Conservation (phyloP, 202 grass and related monocot genomes). For the Hordeum pubiflorum region DNA sequence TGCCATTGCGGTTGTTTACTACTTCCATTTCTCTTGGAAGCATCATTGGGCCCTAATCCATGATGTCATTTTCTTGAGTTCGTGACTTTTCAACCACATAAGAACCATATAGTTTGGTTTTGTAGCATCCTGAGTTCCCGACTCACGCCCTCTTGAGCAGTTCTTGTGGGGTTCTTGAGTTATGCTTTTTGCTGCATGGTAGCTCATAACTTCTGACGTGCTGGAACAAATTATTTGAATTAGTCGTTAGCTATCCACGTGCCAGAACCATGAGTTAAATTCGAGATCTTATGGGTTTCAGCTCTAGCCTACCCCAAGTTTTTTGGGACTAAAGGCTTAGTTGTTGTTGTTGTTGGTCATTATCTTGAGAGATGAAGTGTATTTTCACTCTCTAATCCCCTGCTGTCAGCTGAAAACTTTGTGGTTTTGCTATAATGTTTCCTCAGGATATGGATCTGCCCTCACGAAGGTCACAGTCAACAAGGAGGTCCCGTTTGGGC, state of each 20-base stretch:
- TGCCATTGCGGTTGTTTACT: not conserved
- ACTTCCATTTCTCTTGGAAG: not conserved
- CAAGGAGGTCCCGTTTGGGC: slow-evolving; percentile 75
- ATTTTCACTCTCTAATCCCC: not conserved
- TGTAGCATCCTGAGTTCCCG: not conserved
- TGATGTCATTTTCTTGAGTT: not conserved
- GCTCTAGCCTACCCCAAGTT: too few relatives aligned
- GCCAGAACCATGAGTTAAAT: too few relatives aligned
- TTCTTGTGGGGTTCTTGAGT: not conserved
- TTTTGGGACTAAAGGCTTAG: too few relatives aligned
- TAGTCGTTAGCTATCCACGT: not conserved
- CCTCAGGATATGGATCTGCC: slow-evolving; percentile 81
- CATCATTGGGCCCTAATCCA: not conserved
- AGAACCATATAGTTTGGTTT: not conserved
- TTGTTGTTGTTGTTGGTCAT: not conserved
- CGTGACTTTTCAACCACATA: not conserved
- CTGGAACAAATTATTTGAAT: not conserved
- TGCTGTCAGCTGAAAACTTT: not conserved
- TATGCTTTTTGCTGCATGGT: not conserved
- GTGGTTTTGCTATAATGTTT: slow-evolving; percentile 23
- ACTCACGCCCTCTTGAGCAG: not conserved
- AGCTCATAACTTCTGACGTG: not conserved
- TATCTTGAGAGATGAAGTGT: not conserved
- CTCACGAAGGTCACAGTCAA: slow-evolving; percentile 73
- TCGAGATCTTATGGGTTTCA: too few relatives aligned